These are phyloP conservation scores for Dryadomyces quercus-mongolicae DNA, from an alignment of 2,329 filamentous ascomycete species.

Conservation along the genomic window DNA sequence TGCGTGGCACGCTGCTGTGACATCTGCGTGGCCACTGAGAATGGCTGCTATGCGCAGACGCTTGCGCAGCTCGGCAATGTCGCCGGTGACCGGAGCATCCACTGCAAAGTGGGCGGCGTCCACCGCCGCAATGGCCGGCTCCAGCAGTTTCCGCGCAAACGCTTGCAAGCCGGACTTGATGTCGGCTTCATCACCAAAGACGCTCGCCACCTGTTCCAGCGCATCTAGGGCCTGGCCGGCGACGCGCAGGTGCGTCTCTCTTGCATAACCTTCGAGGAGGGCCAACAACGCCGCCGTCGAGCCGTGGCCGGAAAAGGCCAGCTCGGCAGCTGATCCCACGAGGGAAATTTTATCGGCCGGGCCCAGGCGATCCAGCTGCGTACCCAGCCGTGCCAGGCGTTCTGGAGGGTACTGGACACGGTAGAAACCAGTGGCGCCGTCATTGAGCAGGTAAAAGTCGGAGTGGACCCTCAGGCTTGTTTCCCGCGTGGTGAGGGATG, in stretches of 20 bases:
- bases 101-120: constrained; percentile 49
- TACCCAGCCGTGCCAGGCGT: constrained; percentile 68
- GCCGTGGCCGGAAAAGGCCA: constrained; percentile 77
- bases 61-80: constrained; percentile 60
- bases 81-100: constrained; percentile 66
- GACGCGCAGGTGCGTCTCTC: constrained; percentile 76
- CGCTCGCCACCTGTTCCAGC: constrained; percentile 64
- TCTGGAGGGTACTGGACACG: constrained; percentile 85
- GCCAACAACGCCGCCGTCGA: constrained; percentile 71
- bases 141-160: constrained; percentile 68
- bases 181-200: constrained; percentile 66
- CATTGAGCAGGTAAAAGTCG: constrained; percentile 89
- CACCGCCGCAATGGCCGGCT: constrained; percentile 61
- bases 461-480: constrained; percentile 64
- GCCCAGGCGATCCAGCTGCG: constrained; percentile 62
- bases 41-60: constrained; percentile 67
- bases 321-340: constrained; percentile 76
- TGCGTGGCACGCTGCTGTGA: constrained; percentile 60
- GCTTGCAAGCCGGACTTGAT: constrained; percentile 63
- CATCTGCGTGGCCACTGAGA: constrained; percentile 61
- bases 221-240: constrained; percentile 78
- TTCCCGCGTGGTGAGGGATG: constrained; percentile 63
- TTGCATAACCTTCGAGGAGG: constrained; percentile 72
- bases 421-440: constrained; percentile 78
- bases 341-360: constrained; percentile 88